Base-by-base conservation (phyloP, 805 yeast species). In the Clavispora fructus region DNA sequence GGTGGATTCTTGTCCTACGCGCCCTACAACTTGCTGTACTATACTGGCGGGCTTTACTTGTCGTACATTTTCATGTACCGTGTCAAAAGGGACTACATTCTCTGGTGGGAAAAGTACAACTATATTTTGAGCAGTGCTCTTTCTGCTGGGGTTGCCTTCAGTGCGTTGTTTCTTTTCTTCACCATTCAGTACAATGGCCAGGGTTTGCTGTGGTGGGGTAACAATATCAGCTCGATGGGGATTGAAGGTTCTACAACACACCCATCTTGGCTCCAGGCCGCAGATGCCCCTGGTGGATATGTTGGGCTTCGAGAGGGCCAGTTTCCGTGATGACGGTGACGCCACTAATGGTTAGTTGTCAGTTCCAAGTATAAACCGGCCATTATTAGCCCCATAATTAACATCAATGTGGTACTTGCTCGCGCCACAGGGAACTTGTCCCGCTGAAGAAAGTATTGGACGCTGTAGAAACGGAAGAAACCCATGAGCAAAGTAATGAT, bases 61-160 rank as follows among this genome's bases (percentile, higher is more conserved):
- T 85, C 87, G 6, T 73, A 73, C 51, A 42, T 71, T 5, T 84
- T 83, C 67, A 80, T 80, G 67, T 80, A 73, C 63, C 70, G 71
- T 55, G 64, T 81, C 54, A 74, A 77, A 53, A 65, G 69, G 48
- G 65, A 70, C 54, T 76, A 76, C 60, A 58, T 73, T 40, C 61
- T 70, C 19, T 76, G 85, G 86, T 84, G 86, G 90, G 82, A 83
- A 35, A 84, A 83, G 61, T 85, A 85, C 62, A 83, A 83, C 60
- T 83, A 82, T 58, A 72, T 83, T 19, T 61, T 83, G 43, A 69
- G 82, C 23, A 75, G 83, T 43, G 85, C 79, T 1, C 63, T 82
- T 26, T 64, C 74, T 8, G 79, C 85, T 1, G 87, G 86, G n/a
- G 76, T 80, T 16, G 87, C 86, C 2, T 72, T 82, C 50, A 68